A percentile compares a stretch with the other conserved stretches of the same genome.
phyloP scores from a whole-genome alignment of 202 grass and related monocot genomes.

The Cymbopogon flexuosus region DNA sequence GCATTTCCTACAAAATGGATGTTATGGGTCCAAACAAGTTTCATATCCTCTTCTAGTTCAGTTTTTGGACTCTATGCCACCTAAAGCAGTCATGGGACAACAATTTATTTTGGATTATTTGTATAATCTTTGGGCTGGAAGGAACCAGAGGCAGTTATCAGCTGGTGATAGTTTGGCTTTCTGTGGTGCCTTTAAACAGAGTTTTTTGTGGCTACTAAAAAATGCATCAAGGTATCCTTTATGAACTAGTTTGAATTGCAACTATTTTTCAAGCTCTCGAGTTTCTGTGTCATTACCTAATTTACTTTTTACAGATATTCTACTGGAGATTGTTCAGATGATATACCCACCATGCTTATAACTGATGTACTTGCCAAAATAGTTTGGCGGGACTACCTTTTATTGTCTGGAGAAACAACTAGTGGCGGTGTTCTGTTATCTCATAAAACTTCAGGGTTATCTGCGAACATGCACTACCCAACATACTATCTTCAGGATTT shows the following conservation, averaged over 20 bases:
- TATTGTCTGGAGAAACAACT: conserved; percentile 37
- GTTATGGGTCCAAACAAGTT: conserved; percentile 74
- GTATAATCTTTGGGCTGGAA: conserved; percentile 82
- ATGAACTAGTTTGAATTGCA: conserved; percentile 30
- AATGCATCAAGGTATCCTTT: conserved; percentile 56
- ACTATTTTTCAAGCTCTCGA: conserved; percentile 15
- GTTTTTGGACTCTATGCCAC: conserved; percentile 79
- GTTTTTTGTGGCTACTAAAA: conserved; percentile 68
- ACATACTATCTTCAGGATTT: conserved; percentile 69
- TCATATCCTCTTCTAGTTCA: conserved; percentile 70
- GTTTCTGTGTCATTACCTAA: not conserved
- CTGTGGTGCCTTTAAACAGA: conserved; percentile 60
- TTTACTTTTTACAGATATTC: conserved; percentile 48
- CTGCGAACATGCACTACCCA: conserved; percentile 22
- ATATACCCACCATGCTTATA: conserved; percentile 47
- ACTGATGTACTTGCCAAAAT: conserved; percentile 56
- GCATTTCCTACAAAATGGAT: conserved; percentile 82
- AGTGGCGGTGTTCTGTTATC: conserved; percentile 35
- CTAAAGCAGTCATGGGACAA: conserved; percentile 49
- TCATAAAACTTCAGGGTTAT: conserved; percentile 39
- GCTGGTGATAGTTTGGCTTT: conserved; percentile 61
- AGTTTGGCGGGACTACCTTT: conserved; percentile 77
- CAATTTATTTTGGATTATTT: conserved; percentile 74
- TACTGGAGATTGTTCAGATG: conserved; percentile 36
- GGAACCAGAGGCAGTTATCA: conserved; percentile 59